Evolutionary conservation across 495 filamentous ascomycete genomes (phyloP), one percentile per base, ranked within the genome.

Genomic region (Hypoxylon subgilvum): DNA sequence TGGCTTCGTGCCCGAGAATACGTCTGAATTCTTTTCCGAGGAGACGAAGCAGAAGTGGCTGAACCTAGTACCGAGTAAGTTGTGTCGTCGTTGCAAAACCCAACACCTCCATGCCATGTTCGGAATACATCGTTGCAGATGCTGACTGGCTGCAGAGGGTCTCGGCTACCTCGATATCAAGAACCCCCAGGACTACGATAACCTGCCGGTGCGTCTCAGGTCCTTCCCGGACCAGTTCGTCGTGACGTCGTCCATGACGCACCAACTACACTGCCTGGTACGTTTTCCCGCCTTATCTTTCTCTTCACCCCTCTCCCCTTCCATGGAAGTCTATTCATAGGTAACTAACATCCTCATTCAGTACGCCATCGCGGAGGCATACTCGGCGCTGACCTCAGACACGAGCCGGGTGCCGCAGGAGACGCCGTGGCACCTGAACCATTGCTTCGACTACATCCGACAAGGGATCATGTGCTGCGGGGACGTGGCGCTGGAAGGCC

Each of bases 371-470:
- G 70, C 72, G 6, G 56, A 65, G 18, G 64, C 67, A 2, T 71
- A 76, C 21, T 74, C 74, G 2, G 73, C 70, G 0, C 57, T 73
- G 6, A 67, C 61, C 1, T 71, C 69, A 7, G 70, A 74, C 57
- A 34, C 28, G 10, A 65, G 25, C 38, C 50, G 41, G 30, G 30
- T 74, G 39, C 74, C 72, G 1, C 35, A 58, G 14, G 73, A 76
- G 40, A 70, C 72, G 23, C 61, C 72, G 2, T 77, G 74, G 75
- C 77, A 79, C 18, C 46, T 79, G 17, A 67, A 51, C 35, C 78
- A 80, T 44, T 80, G 78, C 65, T 75, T 80, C 47, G 76, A 78
- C 21, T 80, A 79, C 42, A 42, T 79, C 43, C 68, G 78, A 10
- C 78, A 79, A 62, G 65, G 69, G 39, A 78, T 80, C 59, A 73